Conservation (phyloP, 352 stramenopile species). For the Thalassiosira hispida region DNA sequence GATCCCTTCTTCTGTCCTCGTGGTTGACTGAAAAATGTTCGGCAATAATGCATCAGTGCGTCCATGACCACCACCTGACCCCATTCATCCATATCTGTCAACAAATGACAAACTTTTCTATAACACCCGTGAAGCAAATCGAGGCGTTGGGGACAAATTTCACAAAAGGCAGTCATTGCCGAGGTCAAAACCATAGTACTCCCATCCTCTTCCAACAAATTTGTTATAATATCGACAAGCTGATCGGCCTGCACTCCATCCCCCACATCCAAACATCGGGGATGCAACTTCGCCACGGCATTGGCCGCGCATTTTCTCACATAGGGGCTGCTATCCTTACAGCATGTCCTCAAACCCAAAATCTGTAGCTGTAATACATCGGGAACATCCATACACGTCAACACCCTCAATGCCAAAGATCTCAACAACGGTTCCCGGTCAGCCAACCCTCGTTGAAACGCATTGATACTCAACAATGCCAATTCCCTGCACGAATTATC, state of each 20-base stretch:
- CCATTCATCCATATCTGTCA: slow-evolving; percentile 99
- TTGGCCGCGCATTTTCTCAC: slow-evolving; percentile 97
- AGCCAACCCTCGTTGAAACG: slow-evolving; percentile 97
- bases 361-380: slow-evolving; percentile 99
- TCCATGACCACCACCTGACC: slow-evolving; percentile 94
- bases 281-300: slow-evolving; percentile 93
- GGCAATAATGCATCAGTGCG: slow-evolving; percentile 94
- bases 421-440: slow-evolving; percentile 93
- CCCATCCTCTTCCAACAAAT: slow-evolving; percentile 89
- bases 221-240: slow-evolving; percentile 92
- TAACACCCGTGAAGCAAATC: slow-evolving; percentile 95
- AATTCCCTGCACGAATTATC: slow-evolving; percentile 95
- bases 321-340: slow-evolving; percentile 93
- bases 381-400: slow-evolving; percentile 96
- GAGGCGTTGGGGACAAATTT: slow-evolving; percentile 94
- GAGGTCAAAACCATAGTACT: slow-evolving; percentile 97
- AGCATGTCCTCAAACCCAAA: slow-evolving; percentile 92
- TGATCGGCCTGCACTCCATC: slow-evolving; percentile 90
- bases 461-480: slow-evolving; percentile 97
- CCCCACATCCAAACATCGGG: slow-evolving; percentile 75
- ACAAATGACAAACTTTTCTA: slow-evolving; percentile 96
- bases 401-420: slow-evolving; percentile 91
- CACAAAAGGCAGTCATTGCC: slow-evolving; percentile 93
- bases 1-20: slow-evolving; percentile 58
- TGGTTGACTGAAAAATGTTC: slow-evolving; percentile 94